Evolutionary conservation across 2,329 filamentous ascomycete species (phyloP).

Genomic region (Leptographium radiaticola): DNA sequence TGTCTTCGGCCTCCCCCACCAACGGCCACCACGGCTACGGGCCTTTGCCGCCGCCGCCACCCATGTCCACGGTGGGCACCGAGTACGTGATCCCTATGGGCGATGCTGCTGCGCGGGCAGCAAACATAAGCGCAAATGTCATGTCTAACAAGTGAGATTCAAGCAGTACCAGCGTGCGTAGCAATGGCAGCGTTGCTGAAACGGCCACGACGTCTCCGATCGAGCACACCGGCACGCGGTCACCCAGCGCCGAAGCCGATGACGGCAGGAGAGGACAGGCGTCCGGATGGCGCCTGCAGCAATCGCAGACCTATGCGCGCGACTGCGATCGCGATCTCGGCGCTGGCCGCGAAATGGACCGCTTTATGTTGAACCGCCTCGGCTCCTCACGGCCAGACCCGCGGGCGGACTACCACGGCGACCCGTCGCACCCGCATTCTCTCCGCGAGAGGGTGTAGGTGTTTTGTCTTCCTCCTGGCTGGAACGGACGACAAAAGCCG

Average conservation of each 20-base stretch:
- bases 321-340: slow-evolving; percentile 20
- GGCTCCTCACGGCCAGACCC: neutral
- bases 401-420: neutral
- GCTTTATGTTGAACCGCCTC: slow-evolving; percentile 39
- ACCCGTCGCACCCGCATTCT: neutral
- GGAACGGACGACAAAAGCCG: no score
- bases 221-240: slow-evolving; percentile 21
- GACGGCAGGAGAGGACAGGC: slow-evolving; percentile 18
- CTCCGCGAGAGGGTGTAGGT: neutral
- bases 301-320: slow-evolving; percentile 35
- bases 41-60: slow-evolving; percentile 23
- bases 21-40: slow-evolving; percentile 21
- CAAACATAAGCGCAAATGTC: neutral
- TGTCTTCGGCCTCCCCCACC: slow-evolving; percentile 22
- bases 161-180: slow-evolving; percentile 23
- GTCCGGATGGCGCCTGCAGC: slow-evolving; percentile 35
- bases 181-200: slow-evolving; percentile 20
- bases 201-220: slow-evolving; percentile 18
- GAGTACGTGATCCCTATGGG: slow-evolving; percentile 8
- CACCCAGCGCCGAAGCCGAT: slow-evolving; percentile 13
- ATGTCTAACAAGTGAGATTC: slow-evolving; percentile 6
- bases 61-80: slow-evolving; percentile 10
- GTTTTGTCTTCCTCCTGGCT: neutral
- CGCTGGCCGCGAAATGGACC: slow-evolving; percentile 36
- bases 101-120: no score